Evolutionary conservation across 2,329 filamentous ascomycete genomes (phyloP).

Genomic region (Fusarium humuli): DNA sequence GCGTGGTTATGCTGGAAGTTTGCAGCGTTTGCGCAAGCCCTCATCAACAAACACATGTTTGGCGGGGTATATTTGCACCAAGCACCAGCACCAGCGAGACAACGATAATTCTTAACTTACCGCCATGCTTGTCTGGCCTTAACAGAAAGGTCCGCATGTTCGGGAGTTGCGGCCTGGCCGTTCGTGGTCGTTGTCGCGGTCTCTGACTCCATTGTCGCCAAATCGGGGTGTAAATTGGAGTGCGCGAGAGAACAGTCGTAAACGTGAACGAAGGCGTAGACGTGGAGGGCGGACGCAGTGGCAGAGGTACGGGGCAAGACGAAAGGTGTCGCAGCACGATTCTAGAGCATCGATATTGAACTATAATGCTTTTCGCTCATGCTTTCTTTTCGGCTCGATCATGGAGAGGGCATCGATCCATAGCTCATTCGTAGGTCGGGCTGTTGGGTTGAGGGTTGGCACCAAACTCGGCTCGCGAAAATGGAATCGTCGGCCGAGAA

Average conservation of each 20-base stretch:
- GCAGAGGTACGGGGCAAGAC: constrained; percentile 22
- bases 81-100: constrained; percentile 4
- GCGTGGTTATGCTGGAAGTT: neutral
- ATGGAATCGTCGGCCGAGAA: constrained; percentile 51
- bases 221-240: constrained; percentile 21
- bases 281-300: constrained; percentile 7
- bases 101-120: constrained; percentile 48
- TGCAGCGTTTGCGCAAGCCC: constrained; percentile 17
- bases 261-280: neutral
- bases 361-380: constrained; percentile 51
- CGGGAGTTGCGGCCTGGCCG: constrained; percentile 26
- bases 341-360: constrained; percentile 40
- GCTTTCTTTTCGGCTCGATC: constrained; percentile 48
- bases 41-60: constrained; percentile 13
- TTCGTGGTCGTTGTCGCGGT: constrained; percentile 17
- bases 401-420: constrained; percentile 50
- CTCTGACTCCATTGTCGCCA: constrained; percentile 42
- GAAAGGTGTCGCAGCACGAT: constrained; percentile 32
- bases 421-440: constrained; percentile 49
- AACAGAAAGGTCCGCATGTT: constrained; percentile 40
- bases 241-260: constrained; percentile 11
- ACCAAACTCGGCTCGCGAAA: constrained; percentile 53
- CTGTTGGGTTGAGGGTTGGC: constrained; percentile 37
- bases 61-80: constrained; percentile 13
- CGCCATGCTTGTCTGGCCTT: constrained; percentile 55